phyloP scores from a whole-genome alignment of 768 basidiomycete species.

The Kwoniella shandongensis region DNA sequence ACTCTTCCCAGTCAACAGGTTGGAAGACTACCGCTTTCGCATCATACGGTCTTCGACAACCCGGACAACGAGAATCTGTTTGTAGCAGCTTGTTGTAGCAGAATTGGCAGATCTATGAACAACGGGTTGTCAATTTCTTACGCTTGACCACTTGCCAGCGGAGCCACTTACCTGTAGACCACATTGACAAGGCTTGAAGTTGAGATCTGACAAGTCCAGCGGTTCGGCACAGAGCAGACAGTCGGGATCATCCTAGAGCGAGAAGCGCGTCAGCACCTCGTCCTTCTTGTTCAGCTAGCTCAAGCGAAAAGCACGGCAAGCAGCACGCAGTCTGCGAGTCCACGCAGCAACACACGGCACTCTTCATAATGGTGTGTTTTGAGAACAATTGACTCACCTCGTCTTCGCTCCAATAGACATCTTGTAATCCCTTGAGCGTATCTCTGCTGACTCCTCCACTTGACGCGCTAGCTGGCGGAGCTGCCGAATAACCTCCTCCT shows the following conservation, averaged over 20 bases:
- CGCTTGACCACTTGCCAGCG: not conserved
- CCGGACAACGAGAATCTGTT: slow-evolving; percentile 95
- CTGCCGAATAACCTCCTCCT: not conserved
- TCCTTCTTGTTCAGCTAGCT: not conserved
- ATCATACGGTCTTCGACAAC: slow-evolving; percentile 87
- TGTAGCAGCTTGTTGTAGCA: slow-evolving; percentile 98
- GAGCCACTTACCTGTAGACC: slow-evolving; percentile 78
- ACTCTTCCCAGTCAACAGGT: slow-evolving; percentile 94
- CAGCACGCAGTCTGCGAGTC: no score
- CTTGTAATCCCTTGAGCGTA: slow-evolving; percentile 51
- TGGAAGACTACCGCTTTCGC: slow-evolving; percentile 94
- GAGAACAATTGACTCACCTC: slow-evolving; percentile 51
- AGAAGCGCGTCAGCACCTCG: not conserved
- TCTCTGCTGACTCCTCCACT: slow-evolving; percentile 48
- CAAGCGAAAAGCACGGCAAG: not conserved
- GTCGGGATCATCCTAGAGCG: slow-evolving; percentile 83
- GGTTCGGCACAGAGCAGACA: slow-evolving; percentile 98
- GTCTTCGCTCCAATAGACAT: slow-evolving; percentile 55
- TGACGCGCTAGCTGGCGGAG: slow-evolving; percentile 27
- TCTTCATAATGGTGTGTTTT: no score
- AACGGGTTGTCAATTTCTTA: not conserved
- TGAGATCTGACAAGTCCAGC: slow-evolving; percentile 98
- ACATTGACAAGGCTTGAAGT: slow-evolving; percentile 98
- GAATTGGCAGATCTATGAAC: slow-evolving; percentile 86
- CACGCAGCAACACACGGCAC: no score